Conservation (phyloP, 2,329 filamentous ascomycete genomes). For the Fusarium verrucosum region DNA sequence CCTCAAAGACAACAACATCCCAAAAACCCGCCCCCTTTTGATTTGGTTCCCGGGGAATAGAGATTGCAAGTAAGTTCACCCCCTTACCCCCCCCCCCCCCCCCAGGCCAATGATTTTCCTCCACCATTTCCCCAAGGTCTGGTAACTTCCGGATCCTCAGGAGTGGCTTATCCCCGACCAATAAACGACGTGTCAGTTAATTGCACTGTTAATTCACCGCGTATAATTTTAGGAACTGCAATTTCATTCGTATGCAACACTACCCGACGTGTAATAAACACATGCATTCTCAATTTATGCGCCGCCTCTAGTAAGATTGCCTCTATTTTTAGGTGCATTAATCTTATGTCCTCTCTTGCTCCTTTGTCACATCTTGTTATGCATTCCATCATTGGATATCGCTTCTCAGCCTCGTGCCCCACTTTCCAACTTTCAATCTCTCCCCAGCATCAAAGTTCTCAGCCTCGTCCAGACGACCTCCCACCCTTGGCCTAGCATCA, state of each 20-base stretch:
- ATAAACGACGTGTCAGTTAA: constrained; percentile 21
- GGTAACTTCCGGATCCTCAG: constrained; percentile 41
- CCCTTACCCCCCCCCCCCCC: background rate
- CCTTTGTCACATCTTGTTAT: constrained; percentile 2
- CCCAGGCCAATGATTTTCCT: constrained; percentile 20
- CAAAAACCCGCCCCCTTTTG: constrained; percentile 7
- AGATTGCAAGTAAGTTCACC: no score
- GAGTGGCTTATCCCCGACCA: constrained; percentile 35
- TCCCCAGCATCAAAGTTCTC: constrained; percentile 6
- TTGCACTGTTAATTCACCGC: background rate
- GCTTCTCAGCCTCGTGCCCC: constrained; percentile 31
- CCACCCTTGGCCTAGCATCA: constrained; percentile 20
- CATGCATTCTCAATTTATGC: constrained; percentile 10
- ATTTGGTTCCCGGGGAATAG: constrained; percentile 24
- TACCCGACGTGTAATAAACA: background rate
- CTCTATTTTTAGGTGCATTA: constrained; percentile 21
- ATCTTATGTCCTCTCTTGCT: constrained; percentile 5
- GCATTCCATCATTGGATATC: constrained; percentile 17
- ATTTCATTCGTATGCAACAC: constrained; percentile 19
- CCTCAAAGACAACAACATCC: constrained; percentile 20
- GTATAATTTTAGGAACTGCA: constrained; percentile 6
- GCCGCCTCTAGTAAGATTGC: constrained; percentile 7
- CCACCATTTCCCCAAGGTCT: constrained; percentile 34
- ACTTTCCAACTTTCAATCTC: constrained; percentile 18
- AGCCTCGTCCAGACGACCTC: constrained; percentile 36